Evolutionary conservation across 129 eudicot genomes (phyloP).

Genomic region (Tanacetum coccineum): DNA sequence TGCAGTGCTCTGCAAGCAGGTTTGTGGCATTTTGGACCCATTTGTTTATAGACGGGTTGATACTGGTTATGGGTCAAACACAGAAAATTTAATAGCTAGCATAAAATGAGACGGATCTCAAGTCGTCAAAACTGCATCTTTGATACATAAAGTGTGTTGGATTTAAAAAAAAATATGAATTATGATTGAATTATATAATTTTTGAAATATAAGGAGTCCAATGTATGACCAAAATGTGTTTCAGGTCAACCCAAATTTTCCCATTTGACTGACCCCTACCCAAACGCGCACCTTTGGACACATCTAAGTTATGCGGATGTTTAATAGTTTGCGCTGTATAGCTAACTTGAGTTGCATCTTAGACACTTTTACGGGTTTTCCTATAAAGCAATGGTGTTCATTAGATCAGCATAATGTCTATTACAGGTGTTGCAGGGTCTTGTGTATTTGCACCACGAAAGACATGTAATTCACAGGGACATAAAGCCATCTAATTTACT

Average conservation of each 20-base stretch:
- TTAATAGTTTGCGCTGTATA: neutral
- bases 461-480: constrained; percentile 95
- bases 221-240: neutral
- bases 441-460: constrained; percentile 83
- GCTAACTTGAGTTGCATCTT: neutral
- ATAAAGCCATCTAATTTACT: constrained; percentile 93
- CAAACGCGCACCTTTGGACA: neutral
- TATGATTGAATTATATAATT: neutral
- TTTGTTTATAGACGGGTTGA: neutral
- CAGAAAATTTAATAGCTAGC: neutral
- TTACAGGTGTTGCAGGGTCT: constrained; percentile 89
- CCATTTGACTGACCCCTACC: neutral
- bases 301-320: too few relatives aligned
- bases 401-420: neutral
- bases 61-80: neutral
- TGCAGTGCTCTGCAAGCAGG: constrained; percentile 98
- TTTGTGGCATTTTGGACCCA: constrained; percentile 16
- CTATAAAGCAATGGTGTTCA: too few relatives aligned
- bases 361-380: neutral
- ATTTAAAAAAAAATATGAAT: neutral
- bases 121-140: neutral
- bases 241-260: neutral
- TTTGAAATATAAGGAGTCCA: neutral
- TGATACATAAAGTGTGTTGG: neutral
- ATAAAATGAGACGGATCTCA: neutral